phyloP scores from a whole-genome alignment of 116 monocot genomes.

The Thalassia testudinum region DNA sequence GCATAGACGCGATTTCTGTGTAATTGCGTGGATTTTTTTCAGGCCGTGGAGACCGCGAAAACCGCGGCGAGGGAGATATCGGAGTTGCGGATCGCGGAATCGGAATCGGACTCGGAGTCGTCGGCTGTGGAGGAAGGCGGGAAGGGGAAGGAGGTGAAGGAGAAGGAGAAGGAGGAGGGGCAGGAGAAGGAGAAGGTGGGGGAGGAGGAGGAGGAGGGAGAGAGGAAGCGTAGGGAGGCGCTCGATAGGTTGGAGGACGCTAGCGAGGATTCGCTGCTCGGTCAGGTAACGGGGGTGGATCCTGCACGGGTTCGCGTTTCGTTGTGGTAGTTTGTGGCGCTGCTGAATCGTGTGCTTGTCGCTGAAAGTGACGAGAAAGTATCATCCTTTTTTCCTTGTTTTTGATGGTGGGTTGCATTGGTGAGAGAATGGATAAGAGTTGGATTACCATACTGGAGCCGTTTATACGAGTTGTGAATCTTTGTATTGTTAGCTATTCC shows the following conservation, averaged over 20 bases:
- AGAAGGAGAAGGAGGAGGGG: constrained; percentile 7
- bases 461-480: no score
- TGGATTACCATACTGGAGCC: no score
- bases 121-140: constrained; percentile 4
- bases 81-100: constrained; percentile 12
- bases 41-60: constrained; percentile 72
- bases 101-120: constrained; percentile 19
- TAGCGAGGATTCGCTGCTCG: constrained; percentile 71
- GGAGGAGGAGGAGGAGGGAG: constrained; percentile 20
- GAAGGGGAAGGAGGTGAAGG: constrained; percentile 1
- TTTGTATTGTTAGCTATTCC: no score
- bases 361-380: no score
- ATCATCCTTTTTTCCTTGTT: no score
- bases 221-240: constrained; percentile 38
- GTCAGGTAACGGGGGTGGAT: constrained; percentile 31
- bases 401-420: no score
- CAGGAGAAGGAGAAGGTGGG: constrained; percentile 5
- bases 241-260: constrained; percentile 76
- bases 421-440: no score
- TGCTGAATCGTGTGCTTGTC: no score
- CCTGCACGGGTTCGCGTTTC: no score
- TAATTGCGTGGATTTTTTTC: background rate
- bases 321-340: no score
- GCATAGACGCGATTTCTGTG: background rate
- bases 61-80: constrained; percentile 45